phyloP scores from a whole-genome alignment of 345 rosid genomes.

The Eucalyptus sideroxylon region DNA sequence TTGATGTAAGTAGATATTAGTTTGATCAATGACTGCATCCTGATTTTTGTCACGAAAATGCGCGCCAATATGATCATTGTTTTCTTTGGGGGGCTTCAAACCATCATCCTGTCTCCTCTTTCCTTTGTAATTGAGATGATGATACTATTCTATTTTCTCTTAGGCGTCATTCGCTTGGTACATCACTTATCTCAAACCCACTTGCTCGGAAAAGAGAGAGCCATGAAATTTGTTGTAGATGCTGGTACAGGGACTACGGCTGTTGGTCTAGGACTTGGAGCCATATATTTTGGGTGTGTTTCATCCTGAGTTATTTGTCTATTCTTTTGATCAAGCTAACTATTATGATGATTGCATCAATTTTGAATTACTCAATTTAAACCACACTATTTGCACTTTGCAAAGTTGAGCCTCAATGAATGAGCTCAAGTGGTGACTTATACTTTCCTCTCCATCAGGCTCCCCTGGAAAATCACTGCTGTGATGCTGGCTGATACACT shows the following conservation, averaged over 20 bases:
- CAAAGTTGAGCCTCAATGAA: not conserved
- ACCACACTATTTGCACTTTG: not conserved
- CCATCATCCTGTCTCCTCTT: not conserved
- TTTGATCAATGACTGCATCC: not conserved
- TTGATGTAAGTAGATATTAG: not conserved
- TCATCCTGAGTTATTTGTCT: not conserved
- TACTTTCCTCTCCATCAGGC: constrained; percentile 23
- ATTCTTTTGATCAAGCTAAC: not conserved
- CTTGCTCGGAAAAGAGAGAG: constrained; percentile 52
- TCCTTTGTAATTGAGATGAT: not conserved
- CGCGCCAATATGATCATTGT: not conserved
- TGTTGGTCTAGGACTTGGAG: constrained; percentile 75
- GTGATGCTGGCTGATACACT: constrained; percentile 60
- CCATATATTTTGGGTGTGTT: constrained; percentile 46
- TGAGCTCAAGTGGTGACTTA: not conserved
- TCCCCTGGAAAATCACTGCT: constrained; percentile 74
- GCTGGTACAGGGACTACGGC: constrained; percentile 92
- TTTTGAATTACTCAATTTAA: not conserved
- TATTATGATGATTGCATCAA: not conserved
- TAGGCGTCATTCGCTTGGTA: constrained; percentile 70
- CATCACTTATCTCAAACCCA: constrained; percentile 48
- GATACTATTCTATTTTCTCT: not conserved
- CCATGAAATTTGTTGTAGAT: constrained; percentile 45
- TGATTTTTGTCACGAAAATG: not conserved
- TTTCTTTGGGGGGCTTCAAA: not conserved